Percentiles rank a stretch among this genome's conserved stretches.
These are phyloP conservation scores for Alnus glutinosa DNA, from an alignment of 306 rosid species.

Conservation along the genomic window DNA sequence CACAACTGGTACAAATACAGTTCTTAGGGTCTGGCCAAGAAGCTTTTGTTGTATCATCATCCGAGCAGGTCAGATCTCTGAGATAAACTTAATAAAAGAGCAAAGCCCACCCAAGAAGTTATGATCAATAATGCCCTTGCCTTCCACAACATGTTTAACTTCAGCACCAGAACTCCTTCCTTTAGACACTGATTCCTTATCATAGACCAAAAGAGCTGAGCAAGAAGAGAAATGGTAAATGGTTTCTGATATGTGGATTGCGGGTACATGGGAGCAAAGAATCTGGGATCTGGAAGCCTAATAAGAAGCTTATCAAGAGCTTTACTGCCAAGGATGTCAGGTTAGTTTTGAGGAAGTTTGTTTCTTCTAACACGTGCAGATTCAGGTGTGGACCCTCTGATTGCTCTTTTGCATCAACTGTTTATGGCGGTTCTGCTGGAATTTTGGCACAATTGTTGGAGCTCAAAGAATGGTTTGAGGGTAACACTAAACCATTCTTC, in stretches of 20 bases:
- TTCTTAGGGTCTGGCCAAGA: not conserved
- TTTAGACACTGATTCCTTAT: slow-evolving; percentile 37
- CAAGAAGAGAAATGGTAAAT: slow-evolving; percentile 66
- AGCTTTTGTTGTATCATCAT: not conserved
- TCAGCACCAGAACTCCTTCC: slow-evolving; percentile 33
- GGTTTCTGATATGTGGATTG: slow-evolving; percentile 78
- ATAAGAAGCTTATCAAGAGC: slow-evolving; percentile 27
- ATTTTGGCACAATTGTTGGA: slow-evolving; percentile 56
- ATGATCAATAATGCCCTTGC: slow-evolving; percentile 73
- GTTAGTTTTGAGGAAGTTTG: slow-evolving; percentile 52
- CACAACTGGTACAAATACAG: not conserved
- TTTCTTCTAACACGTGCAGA: slow-evolving; percentile 49
- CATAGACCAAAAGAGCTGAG: slow-evolving; percentile 65
- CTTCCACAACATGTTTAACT: slow-evolving; percentile 63
- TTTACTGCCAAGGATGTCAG: slow-evolving; percentile 33
- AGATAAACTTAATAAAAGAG: slow-evolving; percentile 69
- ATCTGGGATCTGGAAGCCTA: slow-evolving; percentile 59
- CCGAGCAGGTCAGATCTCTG: slow-evolving; percentile 40
- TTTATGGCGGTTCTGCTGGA: slow-evolving; percentile 53
- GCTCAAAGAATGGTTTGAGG: slow-evolving; percentile 87
- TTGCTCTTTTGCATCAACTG: slow-evolving; percentile 41
- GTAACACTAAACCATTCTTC: slow-evolving; percentile 85
- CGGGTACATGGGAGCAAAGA: slow-evolving; percentile 38
- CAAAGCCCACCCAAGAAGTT: slow-evolving; percentile 96
- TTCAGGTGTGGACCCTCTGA: slow-evolving; percentile 54